These are phyloP conservation scores for Capsicum rhomboideum DNA, from an alignment of 257 asterid genomes.

Conservation along the genomic window DNA sequence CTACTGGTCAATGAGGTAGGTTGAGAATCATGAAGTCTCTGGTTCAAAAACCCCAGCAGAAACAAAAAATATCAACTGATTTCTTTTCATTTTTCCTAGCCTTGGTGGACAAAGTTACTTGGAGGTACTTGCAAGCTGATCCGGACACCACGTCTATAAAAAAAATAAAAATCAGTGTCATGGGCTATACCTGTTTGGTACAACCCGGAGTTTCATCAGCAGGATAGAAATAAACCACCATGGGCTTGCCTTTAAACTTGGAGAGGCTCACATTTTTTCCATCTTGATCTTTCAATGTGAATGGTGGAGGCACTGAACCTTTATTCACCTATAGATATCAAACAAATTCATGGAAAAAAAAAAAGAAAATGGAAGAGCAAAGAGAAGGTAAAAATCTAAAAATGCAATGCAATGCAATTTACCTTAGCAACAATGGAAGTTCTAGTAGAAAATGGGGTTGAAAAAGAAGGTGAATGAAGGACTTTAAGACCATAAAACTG, in stretches of 20 bases:
- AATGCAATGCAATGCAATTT: slow-evolving; percentile 17
- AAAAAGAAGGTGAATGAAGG: slow-evolving; percentile 21
- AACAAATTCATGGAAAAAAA: neutral
- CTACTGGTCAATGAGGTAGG: too few relatives aligned
- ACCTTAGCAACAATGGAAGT: slow-evolving; percentile 68
- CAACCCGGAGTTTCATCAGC: slow-evolving; percentile 98
- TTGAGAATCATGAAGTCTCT: too few relatives aligned
- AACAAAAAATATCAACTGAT: too few relatives aligned
- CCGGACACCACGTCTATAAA: too few relatives aligned
- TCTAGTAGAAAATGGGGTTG: slow-evolving; percentile 35
- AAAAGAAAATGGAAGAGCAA: neutral
- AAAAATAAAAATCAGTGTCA: too few relatives aligned
- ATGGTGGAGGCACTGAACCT: slow-evolving; percentile 65
- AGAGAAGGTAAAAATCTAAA: neutral
- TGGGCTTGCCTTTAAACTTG: slow-evolving; percentile 90
- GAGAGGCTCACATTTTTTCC: slow-evolving; percentile 77
- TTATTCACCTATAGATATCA: slow-evolving; percentile 49
- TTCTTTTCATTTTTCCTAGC: too few relatives aligned
- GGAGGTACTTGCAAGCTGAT: too few relatives aligned
- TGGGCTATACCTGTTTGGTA: slow-evolving; percentile 67
- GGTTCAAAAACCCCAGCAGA: too few relatives aligned
- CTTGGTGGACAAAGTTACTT: too few relatives aligned
- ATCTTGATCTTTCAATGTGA: slow-evolving; percentile 88
- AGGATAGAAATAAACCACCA: slow-evolving; percentile 92
- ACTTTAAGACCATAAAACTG: slow-evolving; percentile 63